Base-by-base conservation (phyloP, 495 filamentous ascomycete genomes). In the Aspergillus olivimuriae region DNA sequence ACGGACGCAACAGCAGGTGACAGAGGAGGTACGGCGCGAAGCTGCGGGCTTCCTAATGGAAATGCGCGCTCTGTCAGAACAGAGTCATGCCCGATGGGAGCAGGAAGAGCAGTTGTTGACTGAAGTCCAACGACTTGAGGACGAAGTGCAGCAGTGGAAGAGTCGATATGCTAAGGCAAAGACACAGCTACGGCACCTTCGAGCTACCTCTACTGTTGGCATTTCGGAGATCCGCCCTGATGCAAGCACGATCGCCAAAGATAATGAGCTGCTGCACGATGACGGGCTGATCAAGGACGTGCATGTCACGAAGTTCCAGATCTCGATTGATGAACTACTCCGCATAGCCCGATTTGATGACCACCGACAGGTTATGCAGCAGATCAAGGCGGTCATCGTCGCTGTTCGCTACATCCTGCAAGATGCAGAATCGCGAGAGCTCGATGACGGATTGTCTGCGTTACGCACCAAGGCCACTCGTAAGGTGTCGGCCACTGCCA, bases 261-360 rank as follows among this genome's bases (percentile, higher is more conserved):
- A 91, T 41, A 79, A 79, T 43, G 83, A 81, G 10, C 79, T 95
- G 49, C 73, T 82, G 16, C 73, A 84, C 44, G 72, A 77, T 8
- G 74, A 84, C 38, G 92, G 92, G 2, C 57, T 91, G 18, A 80
- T 98, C 36, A 87, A 84, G 63, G 90, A 95, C 63, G 78, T 95
- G 16, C 84, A 95, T 65, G 79, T 98, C 35, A 95, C 92, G 26
- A 87, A 87, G 50, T 97, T 94, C 73, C 92, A 98, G 60, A 84
- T 96, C 50, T 80, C 89, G 12, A 85, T 98, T 44, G 92, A 97
- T 56, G 92, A 96, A 55, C 77, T 97, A 4, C 71, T 98, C n/a
- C 81, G 80, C 26, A 72, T 72, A 32, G 87, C 87, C 3, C 81
- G 91, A 12, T 73, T 67, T 19, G 78, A 83, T n/a, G 81, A 85